phyloP scores from a whole-genome alignment of 306 rosid species.

The Prunus salicina region DNA sequence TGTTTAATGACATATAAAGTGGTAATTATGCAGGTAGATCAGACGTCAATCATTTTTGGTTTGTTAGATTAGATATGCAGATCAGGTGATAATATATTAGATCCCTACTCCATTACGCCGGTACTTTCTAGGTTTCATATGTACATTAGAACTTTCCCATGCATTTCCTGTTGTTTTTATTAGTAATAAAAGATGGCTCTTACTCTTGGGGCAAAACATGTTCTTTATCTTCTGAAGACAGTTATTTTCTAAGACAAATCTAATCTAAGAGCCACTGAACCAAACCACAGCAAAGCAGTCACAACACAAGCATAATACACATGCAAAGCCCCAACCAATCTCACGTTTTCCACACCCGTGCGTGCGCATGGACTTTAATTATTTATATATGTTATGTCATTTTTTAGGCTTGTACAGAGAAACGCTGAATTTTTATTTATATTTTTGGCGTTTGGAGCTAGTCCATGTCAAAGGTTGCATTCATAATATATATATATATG shows the following conservation, averaged over 20 bases:
- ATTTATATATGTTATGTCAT: too few relatives aligned
- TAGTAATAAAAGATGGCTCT: too few relatives aligned
- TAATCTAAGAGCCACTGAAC: too few relatives aligned
- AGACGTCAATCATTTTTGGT: conserved; percentile 35
- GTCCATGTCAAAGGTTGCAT: too few relatives aligned
- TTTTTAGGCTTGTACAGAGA: background rate
- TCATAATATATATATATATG: too few relatives aligned
- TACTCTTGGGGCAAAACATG: too few relatives aligned
- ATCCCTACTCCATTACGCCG: background rate
- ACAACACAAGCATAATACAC: too few relatives aligned
- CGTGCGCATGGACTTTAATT: background rate
- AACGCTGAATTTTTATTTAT: background rate
- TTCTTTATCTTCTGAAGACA: too few relatives aligned
- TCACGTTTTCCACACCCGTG: background rate
- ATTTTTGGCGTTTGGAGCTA: too few relatives aligned
- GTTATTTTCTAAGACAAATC: too few relatives aligned
- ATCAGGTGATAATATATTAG: background rate
- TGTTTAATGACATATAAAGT: conserved; percentile 12
- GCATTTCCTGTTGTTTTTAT: background rate
- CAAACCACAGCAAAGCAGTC: too few relatives aligned
- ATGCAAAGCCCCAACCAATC: too few relatives aligned
- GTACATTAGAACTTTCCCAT: background rate
- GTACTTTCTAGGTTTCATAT: background rate
- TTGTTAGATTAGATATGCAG: conserved; percentile 24
- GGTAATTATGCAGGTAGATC: conserved; percentile 27